phyloP scores from a whole-genome alignment of 1,139 yeast genomes.

The Geotrichum candidum region DNA sequence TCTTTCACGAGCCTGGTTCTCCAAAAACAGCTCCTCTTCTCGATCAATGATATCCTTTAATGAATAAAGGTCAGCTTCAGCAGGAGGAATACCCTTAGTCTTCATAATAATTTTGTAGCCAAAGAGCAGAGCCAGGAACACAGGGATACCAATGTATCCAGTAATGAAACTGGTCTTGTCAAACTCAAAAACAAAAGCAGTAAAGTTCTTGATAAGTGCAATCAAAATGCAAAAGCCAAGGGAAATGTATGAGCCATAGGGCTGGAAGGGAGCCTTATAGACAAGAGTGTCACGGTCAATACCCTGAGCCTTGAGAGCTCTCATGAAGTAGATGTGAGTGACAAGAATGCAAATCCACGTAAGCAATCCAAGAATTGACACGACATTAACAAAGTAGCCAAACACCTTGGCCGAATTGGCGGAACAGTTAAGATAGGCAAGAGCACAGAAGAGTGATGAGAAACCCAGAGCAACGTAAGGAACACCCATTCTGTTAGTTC shows the following conservation, averaged over 20 bases:
- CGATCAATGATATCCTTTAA: slow-evolving; percentile 61
- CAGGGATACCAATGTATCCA: slow-evolving; percentile 73
- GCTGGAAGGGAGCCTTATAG: slow-evolving; percentile 48
- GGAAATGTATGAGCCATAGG: slow-evolving; percentile 50
- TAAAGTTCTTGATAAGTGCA: slow-evolving; percentile 65
- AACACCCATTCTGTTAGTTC: slow-evolving; percentile 59
- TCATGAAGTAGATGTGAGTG: slow-evolving; percentile 58
- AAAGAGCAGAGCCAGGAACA: slow-evolving; percentile 47
- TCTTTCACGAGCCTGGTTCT: slow-evolving; percentile 38
- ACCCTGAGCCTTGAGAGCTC: slow-evolving; percentile 64
- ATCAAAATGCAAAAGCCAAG: slow-evolving; percentile 51
- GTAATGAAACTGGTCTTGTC: slow-evolving; percentile 62
- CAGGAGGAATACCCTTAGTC: slow-evolving; percentile 47
- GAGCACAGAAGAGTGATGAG: slow-evolving; percentile 45
- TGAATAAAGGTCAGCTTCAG: slow-evolving; percentile 59
- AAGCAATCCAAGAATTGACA: slow-evolving; percentile 62
- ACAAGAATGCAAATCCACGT: slow-evolving; percentile 62
- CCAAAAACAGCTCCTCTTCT: slow-evolving; percentile 54
- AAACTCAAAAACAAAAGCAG: slow-evolving; percentile 56
- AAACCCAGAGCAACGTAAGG: slow-evolving; percentile 49
- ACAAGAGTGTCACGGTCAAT: slow-evolving; percentile 44
- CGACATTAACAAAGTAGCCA: slow-evolving; percentile 62
- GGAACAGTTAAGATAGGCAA: slow-evolving; percentile 59
- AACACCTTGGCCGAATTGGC: slow-evolving; percentile 52
- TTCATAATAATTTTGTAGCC: slow-evolving; percentile 56